phyloP scores from a whole-genome alignment of 2,329 filamentous ascomycete genomes.

The Gnomoniopsis smithogilvyi region DNA sequence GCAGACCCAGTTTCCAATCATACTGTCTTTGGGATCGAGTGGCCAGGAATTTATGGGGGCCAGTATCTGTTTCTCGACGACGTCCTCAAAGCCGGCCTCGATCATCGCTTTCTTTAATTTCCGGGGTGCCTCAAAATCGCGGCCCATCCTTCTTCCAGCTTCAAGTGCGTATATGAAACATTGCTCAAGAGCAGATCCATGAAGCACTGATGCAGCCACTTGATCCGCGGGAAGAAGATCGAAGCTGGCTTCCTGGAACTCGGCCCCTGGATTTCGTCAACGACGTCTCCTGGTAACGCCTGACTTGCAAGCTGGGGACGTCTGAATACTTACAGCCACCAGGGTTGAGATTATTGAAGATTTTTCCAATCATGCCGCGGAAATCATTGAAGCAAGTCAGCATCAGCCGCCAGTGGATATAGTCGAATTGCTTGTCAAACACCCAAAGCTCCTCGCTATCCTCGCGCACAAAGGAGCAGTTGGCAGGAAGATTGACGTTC shows the following conservation, averaged over 20 bases:
- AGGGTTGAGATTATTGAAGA: not conserved
- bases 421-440: not conserved
- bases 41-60: not conserved
- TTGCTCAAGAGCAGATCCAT: not conserved
- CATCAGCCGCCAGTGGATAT: conserved; percentile 3
- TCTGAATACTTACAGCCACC: not conserved
- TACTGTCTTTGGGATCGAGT: not conserved
- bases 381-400: not conserved
- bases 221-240: not conserved
- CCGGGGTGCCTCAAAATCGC: conserved; percentile 18
- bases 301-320: not conserved
- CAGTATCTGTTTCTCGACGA: conserved; percentile 19
- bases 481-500: conserved; percentile 14
- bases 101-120: conserved; percentile 24
- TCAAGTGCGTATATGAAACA: not conserved
- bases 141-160: conserved; percentile 10
- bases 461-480: not conserved
- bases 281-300: not conserved
- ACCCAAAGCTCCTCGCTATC: conserved; percentile 6
- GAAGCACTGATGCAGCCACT: not conserved
- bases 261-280: not conserved
- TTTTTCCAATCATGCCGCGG: not conserved
- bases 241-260: not conserved
- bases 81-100: conserved; percentile 26
- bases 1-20: not conserved